Conservation (phyloP, 768 basidiomycete genomes). For the Dendrothele bispora region DNA sequence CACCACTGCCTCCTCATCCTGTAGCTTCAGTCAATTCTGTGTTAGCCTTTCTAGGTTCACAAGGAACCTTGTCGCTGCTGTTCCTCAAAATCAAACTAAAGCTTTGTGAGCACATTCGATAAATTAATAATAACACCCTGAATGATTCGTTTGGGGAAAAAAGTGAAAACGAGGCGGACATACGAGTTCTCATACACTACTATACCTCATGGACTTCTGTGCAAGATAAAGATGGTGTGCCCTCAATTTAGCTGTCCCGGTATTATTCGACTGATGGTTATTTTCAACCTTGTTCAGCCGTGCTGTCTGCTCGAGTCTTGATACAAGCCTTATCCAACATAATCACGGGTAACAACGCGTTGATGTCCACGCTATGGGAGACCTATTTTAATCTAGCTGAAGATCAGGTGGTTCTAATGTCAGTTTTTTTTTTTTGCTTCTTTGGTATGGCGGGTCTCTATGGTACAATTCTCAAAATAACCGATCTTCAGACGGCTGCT, state of each 20-base stretch:
- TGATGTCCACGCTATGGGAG: slow-evolving; percentile 61
- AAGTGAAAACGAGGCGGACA: slow-evolving; percentile 70
- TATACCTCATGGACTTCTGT: slow-evolving; percentile 77
- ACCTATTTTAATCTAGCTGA: slow-evolving; percentile 67
- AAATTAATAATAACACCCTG: too few relatives aligned
- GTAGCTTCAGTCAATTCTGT: slow-evolving; percentile 38
- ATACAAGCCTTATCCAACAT: slow-evolving; percentile 84
- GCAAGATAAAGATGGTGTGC: slow-evolving; percentile 59
- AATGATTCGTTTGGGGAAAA: slow-evolving; percentile 3
- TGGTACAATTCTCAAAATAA: slow-evolving; percentile 19
- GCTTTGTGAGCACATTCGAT: slow-evolving; percentile 77
- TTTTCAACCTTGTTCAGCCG: slow-evolving; percentile 43
- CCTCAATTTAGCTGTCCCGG: slow-evolving; percentile 2
- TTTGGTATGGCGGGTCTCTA: slow-evolving; percentile 4
- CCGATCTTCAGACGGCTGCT: slow-evolving; percentile 63
- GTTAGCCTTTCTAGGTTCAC: slow-evolving; percentile 73
- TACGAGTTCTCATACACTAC: slow-evolving; percentile 66
- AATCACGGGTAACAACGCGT: slow-evolving; percentile 67
- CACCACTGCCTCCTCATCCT: too few relatives aligned
- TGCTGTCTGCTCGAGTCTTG: slow-evolving; percentile 61
- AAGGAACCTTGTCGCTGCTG: slow-evolving; percentile 80
- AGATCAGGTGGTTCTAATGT: slow-evolving; percentile 78
- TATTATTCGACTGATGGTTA: not conserved
- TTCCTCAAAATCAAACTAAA: slow-evolving; percentile 64
- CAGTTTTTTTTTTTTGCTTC: slow-evolving; percentile 19